These are phyloP conservation scores for Thermothielavioides terrestris DNA, from an alignment of 495 filamentous ascomycete species.

Conservation along the genomic window DNA sequence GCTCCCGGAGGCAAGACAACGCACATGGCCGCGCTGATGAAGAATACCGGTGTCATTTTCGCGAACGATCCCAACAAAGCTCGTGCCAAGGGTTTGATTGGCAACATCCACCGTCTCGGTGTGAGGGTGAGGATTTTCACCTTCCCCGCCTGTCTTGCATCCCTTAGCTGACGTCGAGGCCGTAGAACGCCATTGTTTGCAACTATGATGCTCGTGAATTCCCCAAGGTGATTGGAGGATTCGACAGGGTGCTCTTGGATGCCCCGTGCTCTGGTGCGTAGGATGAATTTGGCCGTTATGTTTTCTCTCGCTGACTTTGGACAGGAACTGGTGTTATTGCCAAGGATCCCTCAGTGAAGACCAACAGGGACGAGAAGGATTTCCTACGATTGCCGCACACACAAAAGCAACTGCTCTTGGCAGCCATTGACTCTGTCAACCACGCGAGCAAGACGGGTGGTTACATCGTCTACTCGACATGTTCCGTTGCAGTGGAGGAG, in stretches of 20 bases:
- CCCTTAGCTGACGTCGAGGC: not conserved
- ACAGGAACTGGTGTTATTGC: conserved; percentile 64
- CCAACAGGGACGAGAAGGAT: conserved; percentile 90
- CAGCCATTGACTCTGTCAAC: conserved; percentile 85
- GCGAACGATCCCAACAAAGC: conserved; percentile 93
- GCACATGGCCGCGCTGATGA: conserved; percentile 93
- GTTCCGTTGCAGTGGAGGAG: conserved; percentile 34
- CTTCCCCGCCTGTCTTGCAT: not conserved
- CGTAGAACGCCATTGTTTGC: conserved; percentile 77
- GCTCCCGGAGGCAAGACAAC: conserved; percentile 97
- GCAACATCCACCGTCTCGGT: conserved; percentile 93
- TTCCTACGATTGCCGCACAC: conserved; percentile 86
- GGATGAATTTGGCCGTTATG: too few relatives aligned
- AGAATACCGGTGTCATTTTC: conserved; percentile 92
- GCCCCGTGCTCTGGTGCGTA: conserved; percentile 35
- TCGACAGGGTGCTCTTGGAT: conserved; percentile 52
- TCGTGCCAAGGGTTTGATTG: conserved; percentile 92
- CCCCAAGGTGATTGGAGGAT: conserved; percentile 87
- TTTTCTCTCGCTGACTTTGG: not conserved
- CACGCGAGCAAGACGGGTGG: conserved; percentile 67
- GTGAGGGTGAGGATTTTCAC: conserved; percentile 41
- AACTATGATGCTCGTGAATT: conserved; percentile 90
- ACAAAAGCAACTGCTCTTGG: conserved; percentile 86
- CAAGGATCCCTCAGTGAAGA: conserved; percentile 93
- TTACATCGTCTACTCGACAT: conserved; percentile 91